Percentiles rank a stretch among this genome's conserved stretches.
Evolutionary conservation across 192 early-diverging fungal species (phyloP).

Genomic region (Coemansia sp.): DNA sequence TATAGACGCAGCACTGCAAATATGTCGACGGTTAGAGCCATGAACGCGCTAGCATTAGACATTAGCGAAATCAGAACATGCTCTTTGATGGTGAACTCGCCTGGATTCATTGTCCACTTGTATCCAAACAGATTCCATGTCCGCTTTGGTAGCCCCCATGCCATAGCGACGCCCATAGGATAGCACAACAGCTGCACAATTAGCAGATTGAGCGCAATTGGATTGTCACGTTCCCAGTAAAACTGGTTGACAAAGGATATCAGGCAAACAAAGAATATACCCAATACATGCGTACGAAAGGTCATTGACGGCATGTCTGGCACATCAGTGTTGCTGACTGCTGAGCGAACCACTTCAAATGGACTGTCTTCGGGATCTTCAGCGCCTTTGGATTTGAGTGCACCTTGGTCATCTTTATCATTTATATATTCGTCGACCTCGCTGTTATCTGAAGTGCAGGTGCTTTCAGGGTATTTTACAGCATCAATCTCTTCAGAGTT

Average conservation of each 20-base stretch:
- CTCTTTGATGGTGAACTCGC: conserved; percentile 86
- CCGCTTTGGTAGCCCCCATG: conserved; percentile 58
- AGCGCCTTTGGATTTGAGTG: neutral
- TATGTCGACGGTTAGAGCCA: conserved; percentile 72
- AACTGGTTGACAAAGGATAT: conserved; percentile 76
- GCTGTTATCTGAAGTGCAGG: conserved; percentile 24
- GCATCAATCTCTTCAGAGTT: conserved; percentile 1
- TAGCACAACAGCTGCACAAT: conserved; percentile 75
- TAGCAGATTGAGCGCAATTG: conserved; percentile 65
- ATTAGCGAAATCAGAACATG: conserved; percentile 82
- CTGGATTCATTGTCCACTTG: conserved; percentile 67
- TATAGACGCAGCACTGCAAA: conserved; percentile 65
- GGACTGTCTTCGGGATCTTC: conserved; percentile 48
- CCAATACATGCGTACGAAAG: conserved; percentile 68
- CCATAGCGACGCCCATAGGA: conserved; percentile 69
- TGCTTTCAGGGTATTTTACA: conserved; percentile 18
- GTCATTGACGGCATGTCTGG: conserved; percentile 65
- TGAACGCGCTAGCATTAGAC: conserved; percentile 68
- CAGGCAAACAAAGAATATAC: conserved; percentile 62
- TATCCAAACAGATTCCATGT: conserved; percentile 56
- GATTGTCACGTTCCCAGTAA: conserved; percentile 84
- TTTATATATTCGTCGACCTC: conserved; percentile 4
- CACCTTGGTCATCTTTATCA: conserved; percentile 8
- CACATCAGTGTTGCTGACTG: conserved; percentile 66
- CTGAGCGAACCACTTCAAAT: conserved; percentile 68